Evolutionary conservation across 345 rosid genomes (phyloP).

Genomic region (Diplotaxis tenuifolia): DNA sequence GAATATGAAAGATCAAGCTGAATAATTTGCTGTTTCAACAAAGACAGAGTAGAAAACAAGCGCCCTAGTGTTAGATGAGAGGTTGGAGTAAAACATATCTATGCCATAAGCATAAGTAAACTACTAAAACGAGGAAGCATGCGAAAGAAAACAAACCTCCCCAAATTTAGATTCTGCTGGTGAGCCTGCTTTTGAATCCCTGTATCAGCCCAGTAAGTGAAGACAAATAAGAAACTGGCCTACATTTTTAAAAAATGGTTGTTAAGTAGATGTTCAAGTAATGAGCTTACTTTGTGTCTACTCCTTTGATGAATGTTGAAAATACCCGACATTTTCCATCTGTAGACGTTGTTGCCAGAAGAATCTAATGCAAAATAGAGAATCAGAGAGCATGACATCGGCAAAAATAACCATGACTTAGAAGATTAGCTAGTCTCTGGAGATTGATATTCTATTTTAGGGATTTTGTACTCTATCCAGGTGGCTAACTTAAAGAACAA

Average conservation of each 20-base stretch:
- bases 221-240: constrained; percentile 29
- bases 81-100: background rate
- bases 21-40: constrained; percentile 69
- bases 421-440: background rate
- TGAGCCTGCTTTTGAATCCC: constrained; percentile 70
- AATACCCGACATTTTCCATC: constrained; percentile 97
- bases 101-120: background rate
- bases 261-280: background rate
- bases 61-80: background rate
- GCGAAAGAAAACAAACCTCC: constrained; percentile 57
- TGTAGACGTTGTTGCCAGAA: constrained; percentile 92
- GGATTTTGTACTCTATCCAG: constrained; percentile 2
- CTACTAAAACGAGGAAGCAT: constrained; percentile 1
- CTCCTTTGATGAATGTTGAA: constrained; percentile 97
- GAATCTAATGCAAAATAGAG: constrained; percentile 49
- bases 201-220: constrained; percentile 30
- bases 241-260: background rate
- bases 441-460: background rate
- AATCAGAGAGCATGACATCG: constrained; percentile 11
- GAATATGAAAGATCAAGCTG: constrained; percentile 98
- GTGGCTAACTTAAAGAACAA: background rate
- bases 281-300: constrained; percentile 68
- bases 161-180: constrained; percentile 85
- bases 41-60: constrained; percentile 24
- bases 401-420: background rate